Evolutionary conservation across 257 asterid genomes (phyloP).

Genomic region (Nicotiana tabacum): DNA sequence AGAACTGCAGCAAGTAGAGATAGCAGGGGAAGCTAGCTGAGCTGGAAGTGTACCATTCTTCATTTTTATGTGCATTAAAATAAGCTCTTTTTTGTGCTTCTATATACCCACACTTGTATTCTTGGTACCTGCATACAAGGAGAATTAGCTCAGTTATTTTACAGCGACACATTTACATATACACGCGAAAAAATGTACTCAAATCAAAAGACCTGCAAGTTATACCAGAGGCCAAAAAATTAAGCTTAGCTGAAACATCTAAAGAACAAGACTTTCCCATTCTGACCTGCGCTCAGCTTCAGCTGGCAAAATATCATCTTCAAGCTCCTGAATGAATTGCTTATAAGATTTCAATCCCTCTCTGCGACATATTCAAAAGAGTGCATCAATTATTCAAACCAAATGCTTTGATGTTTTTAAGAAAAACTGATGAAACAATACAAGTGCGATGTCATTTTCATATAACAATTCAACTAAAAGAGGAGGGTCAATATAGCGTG

Average conservation of each 20-base stretch:
- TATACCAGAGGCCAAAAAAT: not conserved
- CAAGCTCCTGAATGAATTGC: slow-evolving; percentile 99
- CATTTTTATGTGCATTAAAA: slow-evolving; percentile 82
- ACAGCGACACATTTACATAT: not conserved
- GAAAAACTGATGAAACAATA: not conserved
- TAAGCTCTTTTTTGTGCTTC: slow-evolving; percentile 79
- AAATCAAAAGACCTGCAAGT: not conserved
- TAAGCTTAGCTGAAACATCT: slow-evolving; percentile 20
- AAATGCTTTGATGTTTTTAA: not conserved
- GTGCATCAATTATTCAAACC: not conserved
- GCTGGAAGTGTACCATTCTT: slow-evolving; percentile 68
- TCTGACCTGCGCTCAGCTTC: slow-evolving; percentile 97
- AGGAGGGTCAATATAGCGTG: too few species aligned
- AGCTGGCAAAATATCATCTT: slow-evolving; percentile 91
- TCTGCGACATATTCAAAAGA: slow-evolving; percentile 33
- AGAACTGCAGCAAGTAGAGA: not conserved
- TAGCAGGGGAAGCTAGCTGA: slow-evolving; percentile 7
- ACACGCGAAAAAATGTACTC: slow-evolving; percentile 5
- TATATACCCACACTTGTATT: slow-evolving; percentile 81
- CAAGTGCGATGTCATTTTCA: not conserved
- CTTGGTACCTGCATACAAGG: slow-evolving; percentile 66
- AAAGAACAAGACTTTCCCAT: slow-evolving; percentile 7
- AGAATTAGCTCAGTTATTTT: slow-evolving; percentile 4
- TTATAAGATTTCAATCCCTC: slow-evolving; percentile 99
- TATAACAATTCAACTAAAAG: not conserved